Conservation (phyloP, 768 basidiomycete species). For the Lactarius sanguifluus region DNA sequence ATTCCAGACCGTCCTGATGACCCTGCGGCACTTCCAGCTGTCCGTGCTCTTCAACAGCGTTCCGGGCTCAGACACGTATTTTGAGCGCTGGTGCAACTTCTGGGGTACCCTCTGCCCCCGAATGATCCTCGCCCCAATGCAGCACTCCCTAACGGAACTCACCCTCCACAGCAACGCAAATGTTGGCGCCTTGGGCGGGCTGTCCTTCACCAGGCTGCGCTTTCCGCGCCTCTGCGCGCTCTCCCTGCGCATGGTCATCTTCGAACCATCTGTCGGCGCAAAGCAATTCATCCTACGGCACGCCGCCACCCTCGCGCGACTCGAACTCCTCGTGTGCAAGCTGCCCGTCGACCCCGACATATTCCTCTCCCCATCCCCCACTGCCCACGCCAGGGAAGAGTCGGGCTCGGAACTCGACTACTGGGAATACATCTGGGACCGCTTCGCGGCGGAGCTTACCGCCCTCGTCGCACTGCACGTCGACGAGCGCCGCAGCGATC, state of each 20-base stretch:
- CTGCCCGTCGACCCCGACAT: neutral
- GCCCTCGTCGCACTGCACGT: neutral
- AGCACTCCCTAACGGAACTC: neutral
- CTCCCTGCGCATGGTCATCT: slow-evolving; percentile 1
- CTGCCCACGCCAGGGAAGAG: no score
- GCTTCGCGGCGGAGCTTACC: neutral
- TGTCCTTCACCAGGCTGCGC: neutral
- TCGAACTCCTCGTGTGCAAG: neutral
- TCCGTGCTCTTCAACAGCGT: neutral
- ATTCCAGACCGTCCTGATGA: neutral
- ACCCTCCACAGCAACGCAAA: neutral
- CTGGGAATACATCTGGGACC: neutral
- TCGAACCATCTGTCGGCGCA: neutral
- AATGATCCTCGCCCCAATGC: neutral
- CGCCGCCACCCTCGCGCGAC: neutral
- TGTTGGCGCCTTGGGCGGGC: neutral
- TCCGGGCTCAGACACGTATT: no score
- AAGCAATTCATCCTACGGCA: neutral
- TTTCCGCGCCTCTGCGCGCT: slow-evolving; percentile 1
- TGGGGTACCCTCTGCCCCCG: neutral
- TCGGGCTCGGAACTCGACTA: neutral
- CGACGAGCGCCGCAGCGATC: no score
- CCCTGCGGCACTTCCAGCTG: neutral
- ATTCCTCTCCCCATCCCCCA: no score
- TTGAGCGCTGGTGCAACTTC: neutral